Evolutionary conservation across 306 rosid species (phyloP).

Genomic region (Mimosa bimucronata): DNA sequence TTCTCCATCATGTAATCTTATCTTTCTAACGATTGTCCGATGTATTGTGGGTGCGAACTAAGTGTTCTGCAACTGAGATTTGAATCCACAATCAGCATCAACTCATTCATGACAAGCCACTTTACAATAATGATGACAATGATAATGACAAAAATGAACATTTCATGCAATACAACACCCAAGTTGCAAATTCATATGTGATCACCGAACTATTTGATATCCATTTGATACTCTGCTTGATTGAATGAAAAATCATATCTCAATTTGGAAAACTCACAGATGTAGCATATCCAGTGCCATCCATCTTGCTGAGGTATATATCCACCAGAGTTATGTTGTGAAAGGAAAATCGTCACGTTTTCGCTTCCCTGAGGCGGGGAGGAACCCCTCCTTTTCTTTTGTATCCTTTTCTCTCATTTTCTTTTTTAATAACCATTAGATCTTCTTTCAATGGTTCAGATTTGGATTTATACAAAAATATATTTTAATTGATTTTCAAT

Average conservation of each 20-base stretch:
- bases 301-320: conserved; percentile 99
- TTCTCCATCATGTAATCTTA: too few relatives aligned
- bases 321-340: conserved; percentile 77
- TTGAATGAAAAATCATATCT: conserved; percentile 52
- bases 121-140: neutral
- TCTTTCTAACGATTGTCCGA: too few relatives aligned
- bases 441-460: too few relatives aligned
- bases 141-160: neutral
- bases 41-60: too few relatives aligned
- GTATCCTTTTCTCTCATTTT: too few relatives aligned
- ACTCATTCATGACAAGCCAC: neutral
- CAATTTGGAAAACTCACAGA: conserved; percentile 70
- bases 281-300: conserved; percentile 75
- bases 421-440: too few relatives aligned
- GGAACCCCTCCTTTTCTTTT: too few relatives aligned
- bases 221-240: conserved; percentile 3
- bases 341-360: conserved; percentile 87
- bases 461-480: too few relatives aligned
- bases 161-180: neutral
- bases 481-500: too few relatives aligned
- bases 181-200: neutral
- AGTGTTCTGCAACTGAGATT: neutral
- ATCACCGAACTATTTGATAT: neutral
- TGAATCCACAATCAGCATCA: neutral
- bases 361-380: conserved; percentile 75